Evolutionary conservation across 345 rosid species (phyloP), one percentile per base, ranked within the genome.

Genomic region (Brassica nigra): DNA sequence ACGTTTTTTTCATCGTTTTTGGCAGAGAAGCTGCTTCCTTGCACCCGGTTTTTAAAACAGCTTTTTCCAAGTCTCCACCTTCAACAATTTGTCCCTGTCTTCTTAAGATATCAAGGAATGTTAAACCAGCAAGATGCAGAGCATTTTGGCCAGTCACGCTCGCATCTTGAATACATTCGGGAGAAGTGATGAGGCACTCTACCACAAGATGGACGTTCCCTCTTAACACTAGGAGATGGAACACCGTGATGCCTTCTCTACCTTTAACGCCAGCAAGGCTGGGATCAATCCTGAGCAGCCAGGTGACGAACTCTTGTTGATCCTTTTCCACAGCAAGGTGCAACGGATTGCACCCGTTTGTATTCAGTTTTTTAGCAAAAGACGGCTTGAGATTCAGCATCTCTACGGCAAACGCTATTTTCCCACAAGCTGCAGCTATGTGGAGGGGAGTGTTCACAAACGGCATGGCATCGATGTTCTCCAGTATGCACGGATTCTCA

Each of bases 91-190:
- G 58, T 54, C 58, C 58, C 3, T 47, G 9, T 39, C 6, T 47
- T 47, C 2, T 39, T 39, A 54, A 55, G 61, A 55, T 8, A 55
- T 55, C 61, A 55, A 55, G 61, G 28, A 8, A 55, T 55, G 61
- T 55, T 55, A 55, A 55, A 18, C 61, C 61, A 44, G 84, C 84
- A 0, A 81, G 61, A 16, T 76, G 84, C 55, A 76, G 16, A 27
- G 72, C 80, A 33, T 70, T 83, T 1, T 81, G 68, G 0, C 14
- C 23, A 52, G 8, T 52, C 58, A 52, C 20, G 58, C 58, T 52
- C 7, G 8, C 58, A 52, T 5, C 23, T n/a, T 8, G 58, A 52
- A 52, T 52, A 52, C 58, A 54, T 54, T 54, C 59, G 16, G 59
- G 59, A 23, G 66, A 82, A 4, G 18, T 1, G 0, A 4, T 0